Percentiles rank a stretch among this genome's conserved stretches.
These are phyloP conservation scores for Alternaria tenuissima DNA, from an alignment of 2,329 filamentous ascomycete genomes.

Conservation along the genomic window DNA sequence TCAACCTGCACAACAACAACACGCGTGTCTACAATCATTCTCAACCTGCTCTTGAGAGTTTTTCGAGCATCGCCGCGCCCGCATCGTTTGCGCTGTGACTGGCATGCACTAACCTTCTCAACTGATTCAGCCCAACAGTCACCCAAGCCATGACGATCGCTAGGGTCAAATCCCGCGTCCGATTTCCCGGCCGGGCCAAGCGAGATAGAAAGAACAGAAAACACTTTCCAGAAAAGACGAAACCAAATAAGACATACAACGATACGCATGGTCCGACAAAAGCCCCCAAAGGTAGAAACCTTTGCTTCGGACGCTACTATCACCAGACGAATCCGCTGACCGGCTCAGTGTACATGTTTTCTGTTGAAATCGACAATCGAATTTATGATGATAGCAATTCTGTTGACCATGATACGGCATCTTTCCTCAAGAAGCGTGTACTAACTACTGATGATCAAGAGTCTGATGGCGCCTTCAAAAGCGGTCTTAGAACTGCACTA, in stretches of 20 bases:
- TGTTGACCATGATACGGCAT: not conserved
- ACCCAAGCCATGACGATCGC: not conserved
- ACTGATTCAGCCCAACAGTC: not conserved
- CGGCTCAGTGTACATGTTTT: not conserved
- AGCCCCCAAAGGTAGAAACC: not conserved
- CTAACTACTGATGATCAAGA: not conserved
- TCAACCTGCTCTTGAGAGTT: not conserved
- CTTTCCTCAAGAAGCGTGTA: not conserved
- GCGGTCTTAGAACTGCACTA: not conserved
- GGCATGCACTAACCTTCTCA: not conserved
- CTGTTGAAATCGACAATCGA: not conserved
- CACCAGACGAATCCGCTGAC: conserved; percentile 1
- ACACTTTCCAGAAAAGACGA: not conserved
- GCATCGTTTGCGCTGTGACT: not conserved
- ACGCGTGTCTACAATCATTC: not conserved
- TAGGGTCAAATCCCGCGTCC: conserved; percentile 6
- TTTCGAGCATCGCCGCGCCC: not conserved
- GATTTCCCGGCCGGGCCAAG: not conserved
- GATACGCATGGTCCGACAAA: not conserved
- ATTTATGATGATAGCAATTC: not conserved
- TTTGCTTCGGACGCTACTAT: not conserved
- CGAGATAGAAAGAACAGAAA: not conserved
- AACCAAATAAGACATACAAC: conserved; percentile 1
- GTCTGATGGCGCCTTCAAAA: not conserved
- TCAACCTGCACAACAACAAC: conserved; percentile 2